A percentile compares a stretch with the other conserved stretches of the same genome.
Evolutionary conservation across 495 filamentous ascomycete species (phyloP).

Genomic region (Podospora pseudocomata): DNA sequence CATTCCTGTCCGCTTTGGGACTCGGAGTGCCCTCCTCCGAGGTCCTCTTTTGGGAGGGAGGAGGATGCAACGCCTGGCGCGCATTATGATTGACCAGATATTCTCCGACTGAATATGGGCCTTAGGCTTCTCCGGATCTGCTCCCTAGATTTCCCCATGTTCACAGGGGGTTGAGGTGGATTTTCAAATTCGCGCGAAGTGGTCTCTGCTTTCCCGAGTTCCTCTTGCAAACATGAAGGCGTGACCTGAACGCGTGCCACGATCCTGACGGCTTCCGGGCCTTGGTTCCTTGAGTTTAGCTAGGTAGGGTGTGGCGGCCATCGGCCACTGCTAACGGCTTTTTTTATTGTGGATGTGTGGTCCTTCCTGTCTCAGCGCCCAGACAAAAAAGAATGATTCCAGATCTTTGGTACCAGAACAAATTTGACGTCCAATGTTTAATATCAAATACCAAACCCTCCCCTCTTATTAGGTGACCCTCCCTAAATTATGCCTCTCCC

Average conservation of each 20-base stretch:
- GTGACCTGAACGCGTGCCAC: conserved; percentile 7
- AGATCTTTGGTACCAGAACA: conserved; percentile 14
- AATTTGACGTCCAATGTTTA: neutral
- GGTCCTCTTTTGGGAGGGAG: conserved; percentile 24
- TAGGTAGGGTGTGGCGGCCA: conserved; percentile 2
- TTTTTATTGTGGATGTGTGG: neutral
- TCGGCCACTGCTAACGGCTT: conserved; percentile 9
- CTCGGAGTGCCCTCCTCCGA: conserved; percentile 28
- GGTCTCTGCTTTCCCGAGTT: neutral
- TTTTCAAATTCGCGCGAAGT: conserved; percentile 10
- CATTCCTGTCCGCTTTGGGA: conserved; percentile 5
- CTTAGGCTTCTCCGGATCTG: conserved; percentile 12
- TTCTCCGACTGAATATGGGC: conserved; percentile 19
- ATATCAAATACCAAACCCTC: neutral
- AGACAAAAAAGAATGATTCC: neutral
- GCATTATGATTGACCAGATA: conserved; percentile 19
- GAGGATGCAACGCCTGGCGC: conserved; percentile 14
- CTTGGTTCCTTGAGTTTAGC: conserved; percentile 11
- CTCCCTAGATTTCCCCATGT: conserved; percentile 7
- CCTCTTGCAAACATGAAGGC: conserved; percentile 1
- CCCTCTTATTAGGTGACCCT: neutral
- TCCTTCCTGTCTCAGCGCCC: neutral
- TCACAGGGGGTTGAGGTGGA: neutral
- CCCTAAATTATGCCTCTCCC: neutral
- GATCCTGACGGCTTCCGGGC: conserved; percentile 14